Evolutionary conservation across 2,329 filamentous ascomycete genomes (phyloP), one percentile per base, ranked within the genome.

Genomic region (Aspergillus fructus): DNA sequence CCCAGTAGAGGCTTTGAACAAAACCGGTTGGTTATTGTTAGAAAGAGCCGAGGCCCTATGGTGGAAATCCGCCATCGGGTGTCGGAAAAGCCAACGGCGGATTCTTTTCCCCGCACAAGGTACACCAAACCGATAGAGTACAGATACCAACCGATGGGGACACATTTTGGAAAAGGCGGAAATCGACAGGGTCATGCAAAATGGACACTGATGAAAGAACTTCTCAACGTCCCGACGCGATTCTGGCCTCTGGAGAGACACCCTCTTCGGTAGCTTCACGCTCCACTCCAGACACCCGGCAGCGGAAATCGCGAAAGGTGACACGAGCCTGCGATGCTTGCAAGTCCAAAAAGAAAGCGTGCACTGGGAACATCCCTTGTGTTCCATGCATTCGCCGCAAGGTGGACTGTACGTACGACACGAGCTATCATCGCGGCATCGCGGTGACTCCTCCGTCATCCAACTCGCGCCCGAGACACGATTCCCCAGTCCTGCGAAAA

Each of bases 301-400:
- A 37, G 47, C 62, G 59, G 42, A 67, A 66, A 57, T 50, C 59
- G 52, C 59, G 63, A 39, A 67, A 67, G 49, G 64, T 67, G 24
- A 66, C 64, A n/a, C 60, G 65, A 34, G 65, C 65, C 30, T 67
- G 64, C 45, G 64, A 67, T 50, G 58, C 60, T n/a, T 67, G 65
- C 55, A 66, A 65, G 47, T 34, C 56, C 9, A 65, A 65, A 49
- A 67, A 67, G 39, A 67, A 67, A 46, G 61, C 65, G 6, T 67
- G 64, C 46, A 67, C 64, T 3, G 65, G 65, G 12, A 63, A 47
- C 6, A 60, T 67, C 15, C 65, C 65, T 9, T 66, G 65, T 49
- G 58, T 49, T 13, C 64, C 64, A 4, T 67, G 65, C 46, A 39
- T 58, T 4, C 61, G 60, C 15, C 59, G 58, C 8, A 53, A 59